Conservation (phyloP, 2,329 filamentous ascomycete species). For the Sporothrix schenckii region DNA sequence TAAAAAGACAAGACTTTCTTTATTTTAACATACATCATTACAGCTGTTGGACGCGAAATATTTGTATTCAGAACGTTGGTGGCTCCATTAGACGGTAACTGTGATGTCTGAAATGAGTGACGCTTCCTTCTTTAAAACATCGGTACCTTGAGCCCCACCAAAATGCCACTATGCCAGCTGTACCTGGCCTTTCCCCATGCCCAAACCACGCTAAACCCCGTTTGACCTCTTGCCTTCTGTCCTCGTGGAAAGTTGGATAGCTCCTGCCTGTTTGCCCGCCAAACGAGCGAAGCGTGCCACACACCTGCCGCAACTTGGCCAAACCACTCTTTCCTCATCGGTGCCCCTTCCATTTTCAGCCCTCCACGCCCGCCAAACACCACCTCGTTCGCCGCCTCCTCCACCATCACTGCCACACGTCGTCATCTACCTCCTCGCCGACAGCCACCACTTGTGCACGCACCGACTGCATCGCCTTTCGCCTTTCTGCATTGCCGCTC, state of each 20-base stretch:
- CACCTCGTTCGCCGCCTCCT: neutral
- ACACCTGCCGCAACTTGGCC: neutral
- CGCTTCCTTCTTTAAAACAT: neutral
- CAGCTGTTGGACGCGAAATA: neutral
- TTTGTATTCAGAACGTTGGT: neutral
- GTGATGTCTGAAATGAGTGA: neutral
- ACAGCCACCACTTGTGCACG: no score
- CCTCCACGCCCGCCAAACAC: constrained; percentile 16
- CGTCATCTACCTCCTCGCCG: no score
- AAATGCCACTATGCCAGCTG: constrained; percentile 14
- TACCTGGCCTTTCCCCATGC: neutral
- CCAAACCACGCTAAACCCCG: constrained; percentile 16
- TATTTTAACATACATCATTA: neutral
- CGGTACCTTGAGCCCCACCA: constrained; percentile 10
- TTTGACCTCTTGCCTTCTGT: constrained; percentile 17
- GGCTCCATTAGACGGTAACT: neutral
- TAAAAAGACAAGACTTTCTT: no score
- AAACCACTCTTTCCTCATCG: constrained; percentile 6
- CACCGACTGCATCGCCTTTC: neutral
- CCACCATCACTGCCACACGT: neutral
- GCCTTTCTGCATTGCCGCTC: neutral
- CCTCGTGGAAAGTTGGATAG: constrained; percentile 10
- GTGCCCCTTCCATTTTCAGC: constrained; percentile 23
- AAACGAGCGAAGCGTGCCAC: neutral
- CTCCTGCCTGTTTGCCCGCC: constrained; percentile 10